These are phyloP conservation scores for Setaria viridis DNA, from an alignment of 202 grass and related monocot species.

Conservation along the genomic window DNA sequence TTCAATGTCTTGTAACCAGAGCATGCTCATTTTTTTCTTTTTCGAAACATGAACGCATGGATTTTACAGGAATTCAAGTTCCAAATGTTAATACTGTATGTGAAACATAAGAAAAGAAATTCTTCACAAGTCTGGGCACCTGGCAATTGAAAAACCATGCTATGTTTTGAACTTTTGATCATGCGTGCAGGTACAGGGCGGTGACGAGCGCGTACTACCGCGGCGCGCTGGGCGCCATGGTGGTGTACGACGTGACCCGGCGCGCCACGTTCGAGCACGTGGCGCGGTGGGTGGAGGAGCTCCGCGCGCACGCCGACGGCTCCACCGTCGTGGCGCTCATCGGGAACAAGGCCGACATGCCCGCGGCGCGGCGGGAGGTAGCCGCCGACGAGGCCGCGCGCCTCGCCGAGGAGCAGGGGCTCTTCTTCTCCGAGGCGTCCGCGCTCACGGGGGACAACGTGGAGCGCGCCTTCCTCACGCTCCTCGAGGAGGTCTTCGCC, in stretches of 20 bases:
- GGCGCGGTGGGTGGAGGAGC: constrained; percentile 81
- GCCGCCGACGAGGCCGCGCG: constrained; percentile 62
- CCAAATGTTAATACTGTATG: background rate
- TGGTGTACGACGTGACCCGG: constrained; percentile 85
- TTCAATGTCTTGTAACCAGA: background rate
- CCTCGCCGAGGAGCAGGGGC: constrained; percentile 83
- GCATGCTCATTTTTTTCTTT: background rate
- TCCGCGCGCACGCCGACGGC: constrained; percentile 72
- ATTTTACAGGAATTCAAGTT: background rate
- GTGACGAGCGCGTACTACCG: constrained; percentile 90
- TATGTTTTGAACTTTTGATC: background rate
- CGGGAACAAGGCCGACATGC: constrained; percentile 88
- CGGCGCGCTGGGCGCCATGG: constrained; percentile 85
- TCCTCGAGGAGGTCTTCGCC: constrained; percentile 80
- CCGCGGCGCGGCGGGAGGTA: constrained; percentile 52
- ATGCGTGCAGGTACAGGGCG: constrained; percentile 62
- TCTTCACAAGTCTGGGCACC: background rate
- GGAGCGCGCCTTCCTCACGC: constrained; percentile 71
- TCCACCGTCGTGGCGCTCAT: constrained; percentile 83
- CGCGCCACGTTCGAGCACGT: constrained; percentile 78
- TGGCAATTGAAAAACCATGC: background rate
- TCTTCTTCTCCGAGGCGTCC: constrained; percentile 95
- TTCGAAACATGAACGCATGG: background rate
- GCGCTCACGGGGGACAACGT: constrained; percentile 85
- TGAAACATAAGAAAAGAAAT: background rate